phyloP scores from a whole-genome alignment of 2,329 filamentous ascomycete species.

The Teratosphaeria destructans region DNA sequence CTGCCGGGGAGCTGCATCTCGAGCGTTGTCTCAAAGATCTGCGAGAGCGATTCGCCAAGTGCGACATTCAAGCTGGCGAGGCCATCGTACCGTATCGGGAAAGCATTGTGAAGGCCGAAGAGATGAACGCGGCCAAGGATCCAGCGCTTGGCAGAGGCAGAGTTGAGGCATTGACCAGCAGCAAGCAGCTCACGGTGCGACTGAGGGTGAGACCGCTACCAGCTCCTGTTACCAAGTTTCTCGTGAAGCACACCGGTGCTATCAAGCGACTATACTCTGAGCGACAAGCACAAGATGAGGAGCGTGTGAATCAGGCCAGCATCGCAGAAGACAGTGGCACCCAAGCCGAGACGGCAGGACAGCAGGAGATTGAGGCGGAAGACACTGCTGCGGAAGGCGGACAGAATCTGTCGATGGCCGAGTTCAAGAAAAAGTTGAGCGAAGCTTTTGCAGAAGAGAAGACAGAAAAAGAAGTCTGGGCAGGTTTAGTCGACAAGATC shows the following conservation, averaged over 20 bases:
- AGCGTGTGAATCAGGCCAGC: slow-evolving; percentile 29
- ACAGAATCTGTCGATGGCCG: slow-evolving; percentile 56
- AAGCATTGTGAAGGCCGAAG: slow-evolving; percentile 70
- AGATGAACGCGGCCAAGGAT: slow-evolving; percentile 84
- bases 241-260: slow-evolving; percentile 66
- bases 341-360: slow-evolving; percentile 21
- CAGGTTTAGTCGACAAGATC: slow-evolving; percentile 65
- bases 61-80: slow-evolving; percentile 86
- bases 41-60: slow-evolving; percentile 81
- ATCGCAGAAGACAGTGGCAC: slow-evolving; percentile 31
- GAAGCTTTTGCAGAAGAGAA: slow-evolving; percentile 60
- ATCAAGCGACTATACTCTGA: slow-evolving; percentile 73
- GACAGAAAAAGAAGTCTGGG: slow-evolving; percentile 66
- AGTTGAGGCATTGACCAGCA: slow-evolving; percentile 64
- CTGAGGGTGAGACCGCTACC: slow-evolving; percentile 73
- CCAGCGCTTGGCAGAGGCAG: slow-evolving; percentile 77
- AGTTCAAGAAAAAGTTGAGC: slow-evolving; percentile 66
- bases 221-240: slow-evolving; percentile 67
- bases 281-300: slow-evolving; percentile 43
- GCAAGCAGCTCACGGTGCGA: slow-evolving; percentile 72
- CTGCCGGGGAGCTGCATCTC: slow-evolving; percentile 86
- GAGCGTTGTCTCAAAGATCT: slow-evolving; percentile 91
- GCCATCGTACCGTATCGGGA: slow-evolving; percentile 95
- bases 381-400: slow-evolving; percentile 41
- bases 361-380: slow-evolving; percentile 39